Base-by-base conservation (phyloP, 2,329 filamentous ascomycete species). In the Trichophyton benhamiae region DNA sequence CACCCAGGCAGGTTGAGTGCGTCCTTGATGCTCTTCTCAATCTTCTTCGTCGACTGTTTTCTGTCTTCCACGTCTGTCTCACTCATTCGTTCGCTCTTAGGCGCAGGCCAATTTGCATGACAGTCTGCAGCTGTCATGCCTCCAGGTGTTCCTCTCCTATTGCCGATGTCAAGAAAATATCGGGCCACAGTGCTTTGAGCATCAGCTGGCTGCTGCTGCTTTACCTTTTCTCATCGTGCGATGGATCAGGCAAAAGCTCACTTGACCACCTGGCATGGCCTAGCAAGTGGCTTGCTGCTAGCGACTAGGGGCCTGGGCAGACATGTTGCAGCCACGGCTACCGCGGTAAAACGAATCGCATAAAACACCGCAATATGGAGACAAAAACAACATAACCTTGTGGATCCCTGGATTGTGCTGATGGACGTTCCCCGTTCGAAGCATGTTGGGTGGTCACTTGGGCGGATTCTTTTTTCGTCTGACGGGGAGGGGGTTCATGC, bases 331-430 rank as follows among this genome's bases (percentile, higher is more conserved):
- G 15, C 27, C 27, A 33, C 52, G 52, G 52, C 52, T 55, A 55
- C 30, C 52, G 52, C 52, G 52, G 52, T 55, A 55, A 55, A 55
- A 8, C 27, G 27, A 36, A n/a, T 55, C 52, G 52, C 52, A 55
- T 33, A 38, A 53, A 52, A 55, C 27, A 55, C 11, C 52, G 52
- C 52, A 55, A n/a, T 25, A 33, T 27, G 25, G 30, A 36, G 52
- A 20, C 30, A 38, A 36, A 53, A 13, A 30, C 22, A 5, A 33
- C 22, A n/a, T 27, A 27, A 27, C 52, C 27, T 20, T n/a, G n/a
- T 33, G 52, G 52, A 55, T 25, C 25, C 33, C 52, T 36, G 30
- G 52, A 33, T n/a, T 36, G 20, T 55, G 15, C 52, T 55, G 11
- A 33, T 36, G 52, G 52, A 55, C 20, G 52, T 55, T 55, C 25